Evolutionary conservation across 257 asterid species (phyloP), one percentile per base, ranked within the genome.

Genomic region (Solanum lycopersicoides): DNA sequence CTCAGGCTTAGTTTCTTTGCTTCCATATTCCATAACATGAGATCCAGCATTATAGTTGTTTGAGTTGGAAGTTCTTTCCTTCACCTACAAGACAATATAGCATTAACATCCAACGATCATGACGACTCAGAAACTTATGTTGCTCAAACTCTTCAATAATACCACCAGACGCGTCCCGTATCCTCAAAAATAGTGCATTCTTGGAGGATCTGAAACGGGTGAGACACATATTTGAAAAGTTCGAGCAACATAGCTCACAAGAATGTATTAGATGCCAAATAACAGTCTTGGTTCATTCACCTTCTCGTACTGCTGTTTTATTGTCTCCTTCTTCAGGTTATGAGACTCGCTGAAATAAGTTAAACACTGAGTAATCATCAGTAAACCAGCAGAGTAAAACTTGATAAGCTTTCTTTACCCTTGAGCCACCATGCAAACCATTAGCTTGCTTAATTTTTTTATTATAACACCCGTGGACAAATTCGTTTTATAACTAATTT

Each of bases 11-110:
- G 95, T 89, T 86, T 89, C 89, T 90, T 86, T 92, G 91, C 89
- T 95, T 23, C 99, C 99, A 20, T 95, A 97, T 47, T 95, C 96
- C 99, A 95, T 95, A 12, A 97, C 99, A 75, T 97, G 99, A 69
- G 99, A 97, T 85, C 99, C 99, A 4, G 87, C 60, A 34, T 72
- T 90, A 32, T 92, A 95, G 4, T 93, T 90, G 82, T 92, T 86
- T 91, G 86, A 87, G 89, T 95, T 91, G 10, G 99, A 95, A 8
- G 99, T 95, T 60, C 99, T 93, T n/a, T 87, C 94, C 89, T 93
- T 94, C 73, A 97, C 99, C 98, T 96, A 75, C 87, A 91, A 10
- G n/a, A 83, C 18, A 45, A 42, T 23, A 39, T 15, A 34, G 15
- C 39, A 68, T 68, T 25, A 20, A 5, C 13, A 68, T 68, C 2